A percentile compares a stretch with the other conserved stretches of the same genome.
Conservation (phyloP, 768 basidiomycete species). For the Amanita rimosa region DNA sequence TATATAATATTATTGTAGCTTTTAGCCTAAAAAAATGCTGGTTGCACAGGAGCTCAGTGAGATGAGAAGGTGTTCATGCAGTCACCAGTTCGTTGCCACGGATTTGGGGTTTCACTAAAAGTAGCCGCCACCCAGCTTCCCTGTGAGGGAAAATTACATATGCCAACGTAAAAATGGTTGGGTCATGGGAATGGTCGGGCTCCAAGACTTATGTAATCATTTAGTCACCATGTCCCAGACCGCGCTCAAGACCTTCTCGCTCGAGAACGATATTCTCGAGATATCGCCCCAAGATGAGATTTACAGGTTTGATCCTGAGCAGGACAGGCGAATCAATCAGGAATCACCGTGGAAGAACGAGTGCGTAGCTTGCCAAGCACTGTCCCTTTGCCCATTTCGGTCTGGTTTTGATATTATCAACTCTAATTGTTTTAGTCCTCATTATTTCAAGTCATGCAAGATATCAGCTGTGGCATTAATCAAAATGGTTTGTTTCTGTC, state of each 20-base stretch:
- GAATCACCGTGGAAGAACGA: conserved; percentile 82
- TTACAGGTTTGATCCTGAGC: conserved; percentile 61
- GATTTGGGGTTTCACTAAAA: no score
- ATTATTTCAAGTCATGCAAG: conserved; percentile 82
- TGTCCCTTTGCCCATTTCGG: not conserved
- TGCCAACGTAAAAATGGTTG: no score
- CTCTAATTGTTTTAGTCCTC: conserved; percentile 40
- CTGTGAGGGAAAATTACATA: no score
- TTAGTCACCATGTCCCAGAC: conserved; percentile 30
- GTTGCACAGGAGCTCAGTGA: no score
- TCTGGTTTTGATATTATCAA: not conserved
- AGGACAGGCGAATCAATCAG: conserved; percentile 52
- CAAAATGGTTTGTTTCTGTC: conserved; percentile 62
- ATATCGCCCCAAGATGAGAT: conserved; percentile 72
- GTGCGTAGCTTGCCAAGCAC: conserved; percentile 43
- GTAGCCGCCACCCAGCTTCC: no score
- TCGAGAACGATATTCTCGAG: conserved; percentile 60
- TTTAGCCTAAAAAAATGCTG: no score
- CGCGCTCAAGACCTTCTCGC: conserved; percentile 63
- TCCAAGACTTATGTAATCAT: not conserved
- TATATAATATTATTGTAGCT: no score
- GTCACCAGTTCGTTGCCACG: no score
- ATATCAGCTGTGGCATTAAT: conserved; percentile 93
- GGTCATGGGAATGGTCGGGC: no score
- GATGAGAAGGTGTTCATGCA: no score